Base-by-base conservation (phyloP, 805 yeast species). In the Myxozyma neglecta region DNA sequence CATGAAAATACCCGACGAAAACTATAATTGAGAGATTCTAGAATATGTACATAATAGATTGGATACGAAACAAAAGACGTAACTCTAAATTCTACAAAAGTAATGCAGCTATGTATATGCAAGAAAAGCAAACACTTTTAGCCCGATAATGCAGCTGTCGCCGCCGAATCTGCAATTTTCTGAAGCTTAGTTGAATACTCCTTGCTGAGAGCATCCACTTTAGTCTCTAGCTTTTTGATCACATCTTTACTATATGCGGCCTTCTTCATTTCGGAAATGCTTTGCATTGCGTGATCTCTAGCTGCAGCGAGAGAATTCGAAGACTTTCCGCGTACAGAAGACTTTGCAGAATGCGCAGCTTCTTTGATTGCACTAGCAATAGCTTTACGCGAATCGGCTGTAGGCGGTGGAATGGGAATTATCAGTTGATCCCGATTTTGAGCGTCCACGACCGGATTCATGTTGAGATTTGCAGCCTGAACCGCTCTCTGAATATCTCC, bases 401-500 rank as follows among this genome's bases (percentile, higher is more conserved):
- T 85, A 16, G 86, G 81, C 32, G 90, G 85, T 14, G 96, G 96
- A 61, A 91, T 77, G 1, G 89, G 82, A 16, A 90, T 86, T 66
- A 84, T 85, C 70, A 93, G 77, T 37, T 86, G 80, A 74, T 88
- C 96, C 39, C 86, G 85, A 71, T 88, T 88, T 57, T 83, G 77
- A 1, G 89, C 83, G 61, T 90, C 92, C 24, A 79, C 79, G 71
- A 88, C 92, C 0, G 98, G 96, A 62, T 86, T 90, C 79, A 93
- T 74, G 70, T 89, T 88, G 71, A 89, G 75, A 9, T 83, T 82
- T 0, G 92, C 79, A 1, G 83, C 87, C 62, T 90, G 73, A 18
- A 93, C 85, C 0, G 92, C 80, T 56, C 90, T 85, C 35, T 88
- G 81, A 35, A 93, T 82, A 63, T 82, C 80, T 68, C 89, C 87